Conservation (phyloP, 1,139 yeast genomes). For the Meyerozyma elateridarum region DNA sequence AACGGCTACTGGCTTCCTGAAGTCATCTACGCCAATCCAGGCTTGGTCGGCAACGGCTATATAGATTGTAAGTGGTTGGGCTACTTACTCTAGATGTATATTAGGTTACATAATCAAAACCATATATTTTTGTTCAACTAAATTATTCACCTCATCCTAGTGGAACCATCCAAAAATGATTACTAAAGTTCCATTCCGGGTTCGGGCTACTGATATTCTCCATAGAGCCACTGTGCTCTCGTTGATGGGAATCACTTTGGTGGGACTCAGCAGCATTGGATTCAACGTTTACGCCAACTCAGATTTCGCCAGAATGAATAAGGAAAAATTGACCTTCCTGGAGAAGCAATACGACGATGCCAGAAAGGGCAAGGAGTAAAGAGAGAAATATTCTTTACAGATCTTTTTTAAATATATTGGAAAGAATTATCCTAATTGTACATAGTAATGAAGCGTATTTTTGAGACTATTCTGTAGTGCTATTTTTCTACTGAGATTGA, state of each 20-base stretch:
- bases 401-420: too few species aligned
- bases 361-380: conserved; percentile 13
- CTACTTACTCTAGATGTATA: conserved; percentile 26
- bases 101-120: conserved; percentile 2
- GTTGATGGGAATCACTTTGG: conserved; percentile 31
- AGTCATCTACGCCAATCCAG: conserved; percentile 39
- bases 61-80: conserved; percentile 36
- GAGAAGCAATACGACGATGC: conserved; percentile 28
- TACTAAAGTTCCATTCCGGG: conserved; percentile 38
- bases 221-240: conserved; percentile 25
- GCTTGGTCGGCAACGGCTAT: conserved; percentile 33
- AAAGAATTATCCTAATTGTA: too few species aligned
- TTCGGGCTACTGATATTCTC: conserved; percentile 30
- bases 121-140: too few species aligned
- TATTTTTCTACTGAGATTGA: too few species aligned
- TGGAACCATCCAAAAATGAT: conserved; percentile 16
- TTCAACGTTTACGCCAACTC: conserved; percentile 26
- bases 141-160: too few species aligned
- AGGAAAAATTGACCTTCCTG: conserved; percentile 36
- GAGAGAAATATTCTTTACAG: conserved; percentile 1
- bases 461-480: too few species aligned
- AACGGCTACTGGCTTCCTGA: conserved; percentile 42
- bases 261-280: conserved; percentile 26
- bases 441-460: too few species aligned
- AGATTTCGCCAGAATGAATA: conserved; percentile 41